Conservation (phyloP, 495 filamentous ascomycete genomes). For the Trichocladium uniseriatum region DNA sequence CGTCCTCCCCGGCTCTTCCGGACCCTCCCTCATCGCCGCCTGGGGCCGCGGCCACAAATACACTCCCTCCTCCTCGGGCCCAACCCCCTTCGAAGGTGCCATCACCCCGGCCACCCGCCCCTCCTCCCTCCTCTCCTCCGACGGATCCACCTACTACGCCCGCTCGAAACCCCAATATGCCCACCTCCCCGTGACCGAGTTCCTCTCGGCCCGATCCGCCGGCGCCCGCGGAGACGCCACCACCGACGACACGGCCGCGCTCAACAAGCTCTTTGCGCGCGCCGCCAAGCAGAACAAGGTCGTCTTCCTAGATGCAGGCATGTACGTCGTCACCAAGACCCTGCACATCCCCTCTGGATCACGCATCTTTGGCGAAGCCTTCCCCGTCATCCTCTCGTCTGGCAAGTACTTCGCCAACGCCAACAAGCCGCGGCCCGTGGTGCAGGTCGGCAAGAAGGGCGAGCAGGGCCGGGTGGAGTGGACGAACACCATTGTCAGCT, state of each 20-base stretch:
- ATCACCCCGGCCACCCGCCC: conserved; percentile 32
- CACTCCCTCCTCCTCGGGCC: conserved; percentile 32
- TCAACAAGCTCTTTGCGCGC: conserved; percentile 59
- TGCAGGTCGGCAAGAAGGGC: conserved; percentile 64
- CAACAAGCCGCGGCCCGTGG: conserved; percentile 55
- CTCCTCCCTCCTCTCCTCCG: conserved; percentile 26
- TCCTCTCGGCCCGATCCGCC: conserved; percentile 58
- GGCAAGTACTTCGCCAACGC: conserved; percentile 54
- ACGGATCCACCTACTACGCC: conserved; percentile 43
- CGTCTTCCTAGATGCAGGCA: conserved; percentile 78
- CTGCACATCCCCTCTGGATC: conserved; percentile 64
- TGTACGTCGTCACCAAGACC: conserved; percentile 70
- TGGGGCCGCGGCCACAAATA: conserved; percentile 37
- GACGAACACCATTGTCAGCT: conserved; percentile 65
- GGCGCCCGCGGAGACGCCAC: conserved; percentile 68
- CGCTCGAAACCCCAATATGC: conserved; percentile 69
- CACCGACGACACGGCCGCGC: conserved; percentile 52
- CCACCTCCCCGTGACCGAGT: conserved; percentile 40
- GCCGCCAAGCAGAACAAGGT: conserved; percentile 47
- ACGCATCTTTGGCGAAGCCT: conserved; percentile 72
- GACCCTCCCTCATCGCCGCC: conserved; percentile 39
- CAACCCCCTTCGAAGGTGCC: conserved; percentile 25
- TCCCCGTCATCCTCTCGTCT: conserved; percentile 74
- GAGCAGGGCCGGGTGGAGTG: conserved; percentile 69
- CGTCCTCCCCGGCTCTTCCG: conserved; percentile 48